Conservation (phyloP, 257 asterid species). For the Ballota nigra region DNA sequence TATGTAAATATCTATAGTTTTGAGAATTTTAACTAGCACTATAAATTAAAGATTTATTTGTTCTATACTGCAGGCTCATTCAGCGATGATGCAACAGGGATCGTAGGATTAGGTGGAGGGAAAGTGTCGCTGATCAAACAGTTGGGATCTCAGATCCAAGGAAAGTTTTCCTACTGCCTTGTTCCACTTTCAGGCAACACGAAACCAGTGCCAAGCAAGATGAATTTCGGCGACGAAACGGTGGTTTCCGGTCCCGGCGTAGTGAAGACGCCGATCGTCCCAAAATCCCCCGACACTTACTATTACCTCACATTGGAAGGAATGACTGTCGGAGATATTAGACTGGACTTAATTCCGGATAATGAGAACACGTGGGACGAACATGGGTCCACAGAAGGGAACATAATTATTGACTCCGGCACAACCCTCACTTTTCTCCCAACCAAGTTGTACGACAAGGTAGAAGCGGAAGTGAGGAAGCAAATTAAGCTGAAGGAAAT, state of each 20-base stretch:
- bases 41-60: not conserved
- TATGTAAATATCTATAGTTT: too few species aligned
- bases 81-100: constrained; percentile 40
- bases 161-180: constrained; percentile 68
- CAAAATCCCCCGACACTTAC: constrained; percentile 19
- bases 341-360: not conserved
- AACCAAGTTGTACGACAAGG: not conserved
- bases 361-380: too few species aligned
- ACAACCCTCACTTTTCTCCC: constrained; percentile 55
- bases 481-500: not conserved
- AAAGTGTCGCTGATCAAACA: constrained; percentile 48
- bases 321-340: constrained; percentile 32
- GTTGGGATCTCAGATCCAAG: constrained; percentile 31
- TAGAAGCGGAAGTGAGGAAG: constrained; percentile 19
- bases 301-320: constrained; percentile 57
- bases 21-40: too few species aligned
- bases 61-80: not conserved
- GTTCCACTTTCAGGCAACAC: constrained; percentile 16
- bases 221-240: constrained; percentile 44
- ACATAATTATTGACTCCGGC: constrained; percentile 61
- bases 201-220: constrained; percentile 32
- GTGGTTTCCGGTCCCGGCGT: constrained; percentile 37
- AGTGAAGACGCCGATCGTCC: constrained; percentile 44
- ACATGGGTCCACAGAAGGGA: constrained; percentile 21
- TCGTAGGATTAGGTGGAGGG: constrained; percentile 66